Evolutionary conservation across 2,329 filamentous ascomycete genomes (phyloP).

Genomic region (Penicillium griseofulvum): DNA sequence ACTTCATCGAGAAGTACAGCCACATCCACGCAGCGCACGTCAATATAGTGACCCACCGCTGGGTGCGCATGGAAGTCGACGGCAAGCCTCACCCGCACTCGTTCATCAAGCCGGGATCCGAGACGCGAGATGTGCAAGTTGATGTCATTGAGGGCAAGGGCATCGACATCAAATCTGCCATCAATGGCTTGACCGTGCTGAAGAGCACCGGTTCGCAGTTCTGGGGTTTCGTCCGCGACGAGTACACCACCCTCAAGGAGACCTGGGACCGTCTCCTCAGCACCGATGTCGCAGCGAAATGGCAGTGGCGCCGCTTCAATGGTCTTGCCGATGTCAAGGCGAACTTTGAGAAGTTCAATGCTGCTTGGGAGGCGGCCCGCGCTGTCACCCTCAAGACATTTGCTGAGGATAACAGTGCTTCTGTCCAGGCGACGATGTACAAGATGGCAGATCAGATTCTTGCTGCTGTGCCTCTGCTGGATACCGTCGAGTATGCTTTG

Average conservation of each 20-base stretch:
- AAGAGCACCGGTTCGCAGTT: slow-evolving; percentile 97
- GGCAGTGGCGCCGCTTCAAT: slow-evolving; percentile 77
- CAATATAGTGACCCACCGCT: slow-evolving; percentile 79
- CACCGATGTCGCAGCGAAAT: slow-evolving; percentile 83
- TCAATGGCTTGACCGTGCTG: slow-evolving; percentile 79
- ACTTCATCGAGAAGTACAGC: slow-evolving; percentile 83
- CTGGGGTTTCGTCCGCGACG: slow-evolving; percentile 88
- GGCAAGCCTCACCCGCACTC: slow-evolving; percentile 92
- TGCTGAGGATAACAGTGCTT: slow-evolving; percentile 84
- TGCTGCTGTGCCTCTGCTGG: slow-evolving; percentile 67
- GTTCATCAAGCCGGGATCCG: slow-evolving; percentile 84
- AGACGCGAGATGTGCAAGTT: slow-evolving; percentile 80
- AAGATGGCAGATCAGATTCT: slow-evolving; percentile 93
- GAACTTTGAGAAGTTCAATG: slow-evolving; percentile 67
- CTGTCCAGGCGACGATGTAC: slow-evolving; percentile 97
- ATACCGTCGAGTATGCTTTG: slow-evolving; percentile 74
- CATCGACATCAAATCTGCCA: slow-evolving; percentile 72
- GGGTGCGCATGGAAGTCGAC: slow-evolving; percentile 83
- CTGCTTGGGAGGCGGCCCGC: slow-evolving; percentile 73
- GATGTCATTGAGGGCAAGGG: slow-evolving; percentile 65
- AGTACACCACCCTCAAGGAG: slow-evolving; percentile 87
- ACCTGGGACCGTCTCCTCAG: slow-evolving; percentile 94
- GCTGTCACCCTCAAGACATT: slow-evolving; percentile 88
- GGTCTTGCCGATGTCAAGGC: slow-evolving; percentile 65
- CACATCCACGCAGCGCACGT: slow-evolving; percentile 87